A percentile compares a stretch with the other conserved stretches of the same genome.
Conservation (phyloP, 441 rosid species). For the Pelargonium exstipulatum region DNA sequence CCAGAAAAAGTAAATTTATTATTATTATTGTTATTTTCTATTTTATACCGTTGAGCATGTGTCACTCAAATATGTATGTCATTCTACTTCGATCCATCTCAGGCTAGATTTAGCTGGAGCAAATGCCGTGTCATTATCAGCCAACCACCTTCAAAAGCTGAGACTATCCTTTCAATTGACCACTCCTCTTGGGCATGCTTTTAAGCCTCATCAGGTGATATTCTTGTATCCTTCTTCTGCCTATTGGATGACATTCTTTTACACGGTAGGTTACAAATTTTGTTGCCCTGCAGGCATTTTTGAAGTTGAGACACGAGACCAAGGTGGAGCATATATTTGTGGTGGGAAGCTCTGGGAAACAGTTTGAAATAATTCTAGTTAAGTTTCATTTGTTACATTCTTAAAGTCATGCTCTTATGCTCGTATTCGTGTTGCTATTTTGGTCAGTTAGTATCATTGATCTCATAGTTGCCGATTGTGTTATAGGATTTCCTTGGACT, state of each 20-base stretch:
- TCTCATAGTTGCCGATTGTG: slow-evolving; percentile 21
- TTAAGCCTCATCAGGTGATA: slow-evolving; percentile 82
- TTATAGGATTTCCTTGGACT: slow-evolving; percentile 79
- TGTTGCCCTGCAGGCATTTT: slow-evolving; percentile 64
- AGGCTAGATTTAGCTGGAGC: slow-evolving; percentile 70
- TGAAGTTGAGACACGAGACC: slow-evolving; percentile 77
- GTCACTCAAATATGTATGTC: not conserved
- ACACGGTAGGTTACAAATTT: slow-evolving; percentile 26
- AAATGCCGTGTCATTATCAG: slow-evolving; percentile 56
- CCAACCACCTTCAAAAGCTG: slow-evolving; percentile 93
- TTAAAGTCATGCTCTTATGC: not conserved
- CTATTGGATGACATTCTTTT: slow-evolving; percentile 4
- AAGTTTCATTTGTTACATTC: slow-evolving; percentile 24
- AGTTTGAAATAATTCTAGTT: slow-evolving; percentile 75
- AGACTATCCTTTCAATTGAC: slow-evolving; percentile 59
- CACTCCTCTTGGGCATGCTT: slow-evolving; percentile 59
- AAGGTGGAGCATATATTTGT: slow-evolving; percentile 79
- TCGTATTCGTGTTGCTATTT: not conserved
- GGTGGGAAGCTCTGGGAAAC: slow-evolving; percentile 62
- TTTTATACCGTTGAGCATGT: slow-evolving; percentile 7
- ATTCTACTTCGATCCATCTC: not conserved
- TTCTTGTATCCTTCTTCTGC: slow-evolving; percentile 24
- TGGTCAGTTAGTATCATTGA: not conserved
- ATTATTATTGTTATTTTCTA: slow-evolving; percentile 8
- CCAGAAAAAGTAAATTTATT: slow-evolving; percentile 49